A percentile compares a stretch with the other conserved stretches of the same genome.
Conservation (phyloP, 768 basidiomycete species). For the Polyporus arcularius region DNA sequence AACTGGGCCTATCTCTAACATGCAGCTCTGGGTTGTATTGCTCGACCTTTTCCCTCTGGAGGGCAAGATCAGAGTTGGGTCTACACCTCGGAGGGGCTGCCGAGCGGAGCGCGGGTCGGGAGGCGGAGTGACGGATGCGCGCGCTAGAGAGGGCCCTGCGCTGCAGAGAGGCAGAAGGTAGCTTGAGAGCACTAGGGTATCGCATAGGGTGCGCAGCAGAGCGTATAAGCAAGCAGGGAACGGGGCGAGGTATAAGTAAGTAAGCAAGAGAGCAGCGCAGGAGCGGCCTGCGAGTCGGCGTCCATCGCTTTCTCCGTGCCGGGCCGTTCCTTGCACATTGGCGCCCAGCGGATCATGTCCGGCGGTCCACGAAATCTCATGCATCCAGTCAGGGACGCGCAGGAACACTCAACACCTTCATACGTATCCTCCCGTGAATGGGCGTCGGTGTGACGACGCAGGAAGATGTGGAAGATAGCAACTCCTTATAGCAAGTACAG, state of each 20-base stretch:
- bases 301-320: neutral
- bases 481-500: no score
- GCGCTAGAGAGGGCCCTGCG: neutral
- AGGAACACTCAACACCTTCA: neutral
- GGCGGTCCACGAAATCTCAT: constrained; percentile 3
- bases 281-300: neutral
- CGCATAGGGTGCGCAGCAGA: constrained; percentile 8
- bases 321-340: constrained; percentile 6
- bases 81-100: constrained; percentile 1
- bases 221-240: neutral
- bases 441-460: no score
- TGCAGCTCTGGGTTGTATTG: neutral
- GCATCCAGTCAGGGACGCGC: neutral
- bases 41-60: constrained; percentile 4
- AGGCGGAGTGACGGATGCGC: neutral
- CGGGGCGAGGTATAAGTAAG: neutral
- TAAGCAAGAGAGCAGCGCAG: neutral
- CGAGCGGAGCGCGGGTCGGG: neutral
- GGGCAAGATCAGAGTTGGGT: constrained; percentile 9
- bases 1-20: neutral
- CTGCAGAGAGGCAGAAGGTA: constrained; percentile 1
- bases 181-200: neutral
- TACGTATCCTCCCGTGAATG: no score
- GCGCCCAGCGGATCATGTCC: neutral
- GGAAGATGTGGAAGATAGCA: no score